phyloP scores from a whole-genome alignment of 106 monocot genomes.

The Xerophyta viscosa region DNA sequence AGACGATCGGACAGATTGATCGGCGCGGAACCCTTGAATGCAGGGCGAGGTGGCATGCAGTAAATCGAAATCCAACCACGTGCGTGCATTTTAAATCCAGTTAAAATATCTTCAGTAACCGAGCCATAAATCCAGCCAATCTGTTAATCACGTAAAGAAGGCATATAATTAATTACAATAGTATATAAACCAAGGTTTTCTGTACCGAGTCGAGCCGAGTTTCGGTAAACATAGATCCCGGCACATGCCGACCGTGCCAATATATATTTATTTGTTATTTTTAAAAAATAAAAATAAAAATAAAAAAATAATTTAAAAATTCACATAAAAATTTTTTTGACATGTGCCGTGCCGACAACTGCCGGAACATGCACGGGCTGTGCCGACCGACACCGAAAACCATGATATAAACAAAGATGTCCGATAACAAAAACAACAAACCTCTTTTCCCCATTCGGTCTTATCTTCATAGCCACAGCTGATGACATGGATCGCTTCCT shows the following conservation, averaged over 20 bases:
- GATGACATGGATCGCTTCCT: conserved; percentile 95
- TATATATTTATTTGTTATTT: too few species aligned
- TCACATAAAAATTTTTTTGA: too few species aligned
- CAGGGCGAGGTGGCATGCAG: conserved; percentile 92
- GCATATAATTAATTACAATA: background rate
- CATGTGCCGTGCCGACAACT: too few species aligned
- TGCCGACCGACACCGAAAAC: too few species aligned
- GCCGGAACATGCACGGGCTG: too few species aligned
- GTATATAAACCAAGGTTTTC: background rate
- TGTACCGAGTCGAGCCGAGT: too few species aligned
- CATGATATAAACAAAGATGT: background rate
- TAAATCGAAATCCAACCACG: conserved; percentile 90
- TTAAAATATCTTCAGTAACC: conserved; percentile 88
- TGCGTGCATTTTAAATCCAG: conserved; percentile 91
- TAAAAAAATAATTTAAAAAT: too few species aligned
- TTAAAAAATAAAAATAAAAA: too few species aligned
- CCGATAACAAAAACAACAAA: conserved; percentile 9
- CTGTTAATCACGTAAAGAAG: conserved; percentile 20
- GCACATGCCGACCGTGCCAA: too few species aligned
- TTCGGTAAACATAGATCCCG: too few species aligned
- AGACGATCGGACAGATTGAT: conserved; percentile 94
- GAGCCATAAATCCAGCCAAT: conserved; percentile 98
- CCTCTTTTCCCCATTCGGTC: conserved; percentile 97
- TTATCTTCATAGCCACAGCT: conserved; percentile 97
- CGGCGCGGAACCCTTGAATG: conserved; percentile 93